Evolutionary conservation across 331 rosid genomes (phyloP).

Genomic region (Quercus lobata): DNA sequence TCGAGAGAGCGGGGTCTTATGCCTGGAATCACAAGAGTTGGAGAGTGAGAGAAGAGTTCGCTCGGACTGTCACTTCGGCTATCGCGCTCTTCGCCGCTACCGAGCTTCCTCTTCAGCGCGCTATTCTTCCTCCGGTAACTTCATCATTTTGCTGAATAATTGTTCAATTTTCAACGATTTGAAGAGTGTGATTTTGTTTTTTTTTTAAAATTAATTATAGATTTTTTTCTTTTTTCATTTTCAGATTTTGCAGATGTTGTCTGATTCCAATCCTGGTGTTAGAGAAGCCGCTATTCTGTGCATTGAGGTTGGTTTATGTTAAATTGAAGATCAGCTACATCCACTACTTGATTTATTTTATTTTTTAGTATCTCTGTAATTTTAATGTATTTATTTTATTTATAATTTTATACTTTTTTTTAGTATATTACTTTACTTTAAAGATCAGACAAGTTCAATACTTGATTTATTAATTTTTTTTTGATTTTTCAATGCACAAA

Average conservation of each 20-base stretch:
- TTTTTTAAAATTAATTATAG: slow-evolving; percentile 9
- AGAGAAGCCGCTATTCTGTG: slow-evolving; percentile 94
- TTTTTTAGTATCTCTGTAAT: background rate
- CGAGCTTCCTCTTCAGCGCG: slow-evolving; percentile 94
- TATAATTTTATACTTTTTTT: no score
- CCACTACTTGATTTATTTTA: background rate
- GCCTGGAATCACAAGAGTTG: slow-evolving; percentile 98
- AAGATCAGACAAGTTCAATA: no score
- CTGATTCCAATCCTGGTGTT: slow-evolving; percentile 93
- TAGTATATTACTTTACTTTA: no score
- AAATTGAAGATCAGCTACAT: background rate
- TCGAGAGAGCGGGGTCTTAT: slow-evolving; percentile 94
- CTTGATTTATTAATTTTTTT: no score
- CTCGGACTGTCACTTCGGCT: slow-evolving; percentile 91
- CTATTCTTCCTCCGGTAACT: slow-evolving; percentile 82
- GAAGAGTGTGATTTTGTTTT: no score
- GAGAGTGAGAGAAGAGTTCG: slow-evolving; percentile 97
- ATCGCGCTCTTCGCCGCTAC: slow-evolving; percentile 87
- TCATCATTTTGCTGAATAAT: no score
- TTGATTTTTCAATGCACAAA: no score
- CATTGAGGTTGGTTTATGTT: slow-evolving; percentile 64
- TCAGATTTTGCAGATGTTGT: slow-evolving; percentile 92
- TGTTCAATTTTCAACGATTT: no score
- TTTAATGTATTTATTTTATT: no score
- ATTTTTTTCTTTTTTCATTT: background rate